Conservation (phyloP, 2,329 filamentous ascomycete genomes). For the Boeremia exigua region DNA sequence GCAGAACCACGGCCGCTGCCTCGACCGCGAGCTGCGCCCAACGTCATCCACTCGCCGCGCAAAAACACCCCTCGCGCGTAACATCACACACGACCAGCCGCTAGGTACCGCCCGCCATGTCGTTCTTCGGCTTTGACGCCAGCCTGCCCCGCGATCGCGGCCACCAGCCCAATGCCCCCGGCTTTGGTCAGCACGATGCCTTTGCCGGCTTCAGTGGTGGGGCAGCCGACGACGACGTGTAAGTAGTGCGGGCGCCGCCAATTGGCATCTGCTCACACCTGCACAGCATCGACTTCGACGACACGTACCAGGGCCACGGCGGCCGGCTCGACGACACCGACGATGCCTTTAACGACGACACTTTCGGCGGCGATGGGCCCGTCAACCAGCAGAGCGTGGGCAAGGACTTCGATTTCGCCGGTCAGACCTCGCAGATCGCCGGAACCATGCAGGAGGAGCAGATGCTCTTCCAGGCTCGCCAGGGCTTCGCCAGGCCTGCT, state of each 20-base stretch:
- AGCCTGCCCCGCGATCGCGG: constrained; percentile 66
- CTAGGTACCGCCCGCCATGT: constrained; percentile 62
- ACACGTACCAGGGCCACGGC: constrained; percentile 94
- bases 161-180: constrained; percentile 72
- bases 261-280: constrained; percentile 51
- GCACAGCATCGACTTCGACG: constrained; percentile 84
- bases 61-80: constrained; percentile 6
- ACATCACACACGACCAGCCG: constrained; percentile 7
- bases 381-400: constrained; percentile 66
- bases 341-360: constrained; percentile 96
- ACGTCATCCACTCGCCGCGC: constrained; percentile 28
- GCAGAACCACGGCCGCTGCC: constrained; percentile 5
- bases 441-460: constrained; percentile 91
- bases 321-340: constrained; percentile 89
- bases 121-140: constrained; percentile 89
- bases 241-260: constrained; percentile 43
- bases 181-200: constrained; percentile 88
- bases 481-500: constrained; percentile 53
- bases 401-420: constrained; percentile 97
- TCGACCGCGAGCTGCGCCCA: constrained; percentile 16
- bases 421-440: constrained; percentile 85
- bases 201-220: constrained; percentile 79
- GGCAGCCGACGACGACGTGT: constrained; percentile 65
- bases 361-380: constrained; percentile 68
- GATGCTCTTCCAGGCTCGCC: constrained; percentile 78